phyloP scores from a whole-genome alignment of 352 stramenopile genomes.

The Thraustochytrium striatum region DNA sequence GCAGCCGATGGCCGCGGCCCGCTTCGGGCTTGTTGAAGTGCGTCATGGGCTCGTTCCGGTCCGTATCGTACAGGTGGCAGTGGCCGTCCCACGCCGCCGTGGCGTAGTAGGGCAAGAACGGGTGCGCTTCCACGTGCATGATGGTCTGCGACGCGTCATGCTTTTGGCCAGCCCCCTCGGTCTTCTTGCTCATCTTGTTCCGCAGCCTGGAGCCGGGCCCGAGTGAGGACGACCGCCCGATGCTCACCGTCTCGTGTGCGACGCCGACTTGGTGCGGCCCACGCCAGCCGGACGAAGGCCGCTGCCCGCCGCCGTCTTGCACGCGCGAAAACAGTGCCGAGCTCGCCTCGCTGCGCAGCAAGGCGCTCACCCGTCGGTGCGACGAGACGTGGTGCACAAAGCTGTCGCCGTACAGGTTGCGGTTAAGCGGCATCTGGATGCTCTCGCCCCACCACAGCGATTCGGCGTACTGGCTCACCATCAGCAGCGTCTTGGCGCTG shows the following conservation, averaged over 20 bases:
- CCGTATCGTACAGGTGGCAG: constrained; percentile 9
- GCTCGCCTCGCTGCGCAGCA: neutral
- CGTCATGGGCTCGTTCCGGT: constrained; percentile 13
- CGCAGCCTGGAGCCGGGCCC: neutral
- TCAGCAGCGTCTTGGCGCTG: constrained; percentile 14
- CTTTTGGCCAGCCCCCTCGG: neutral
- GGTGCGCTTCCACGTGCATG: constrained; percentile 35
- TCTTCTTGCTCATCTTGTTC: constrained; percentile 2
- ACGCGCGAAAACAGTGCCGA: neutral
- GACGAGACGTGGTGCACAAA: constrained; percentile 34
- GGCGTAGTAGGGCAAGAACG: constrained; percentile 18
- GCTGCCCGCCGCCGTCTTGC: too few species aligned
- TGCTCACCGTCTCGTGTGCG: too few species aligned
- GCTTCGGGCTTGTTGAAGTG: neutral
- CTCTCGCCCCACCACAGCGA: constrained; percentile 29
- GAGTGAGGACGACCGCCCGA: too few species aligned
- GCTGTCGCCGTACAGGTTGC: constrained; percentile 39
- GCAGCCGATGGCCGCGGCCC: constrained; percentile 5
- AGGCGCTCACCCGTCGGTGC: constrained; percentile 7
- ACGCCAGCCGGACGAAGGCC: too few species aligned
- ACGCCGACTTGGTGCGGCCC: too few species aligned
- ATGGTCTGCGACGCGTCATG: neutral
- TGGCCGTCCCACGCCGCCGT: constrained; percentile 10
- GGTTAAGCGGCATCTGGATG: constrained; percentile 25
- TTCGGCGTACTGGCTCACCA: constrained; percentile 5